Evolutionary conservation across 352 stramenopile species (phyloP).

Genomic region (Pythium myriotylum): DNA sequence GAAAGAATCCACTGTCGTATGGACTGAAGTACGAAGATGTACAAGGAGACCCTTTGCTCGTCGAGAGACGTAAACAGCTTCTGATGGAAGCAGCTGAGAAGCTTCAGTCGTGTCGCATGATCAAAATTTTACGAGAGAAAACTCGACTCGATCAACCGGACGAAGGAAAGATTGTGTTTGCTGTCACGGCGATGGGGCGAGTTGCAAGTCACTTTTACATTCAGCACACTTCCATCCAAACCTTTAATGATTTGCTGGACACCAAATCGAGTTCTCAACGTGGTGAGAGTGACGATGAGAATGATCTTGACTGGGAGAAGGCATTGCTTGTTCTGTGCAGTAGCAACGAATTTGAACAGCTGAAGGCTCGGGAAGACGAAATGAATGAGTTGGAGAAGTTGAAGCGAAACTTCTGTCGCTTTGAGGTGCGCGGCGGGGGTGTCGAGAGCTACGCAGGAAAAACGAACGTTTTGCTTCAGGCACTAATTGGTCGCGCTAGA

Average conservation of each 20-base stretch:
- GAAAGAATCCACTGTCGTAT: constrained; percentile 98
- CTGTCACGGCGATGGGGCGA: constrained; percentile 96
- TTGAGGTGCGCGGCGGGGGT: constrained; percentile 89
- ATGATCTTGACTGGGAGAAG: constrained; percentile 70
- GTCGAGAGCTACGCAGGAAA: constrained; percentile 95
- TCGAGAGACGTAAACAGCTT: constrained; percentile 62
- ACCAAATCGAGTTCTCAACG: constrained; percentile 39
- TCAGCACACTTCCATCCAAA: constrained; percentile 96
- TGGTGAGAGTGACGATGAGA: constrained; percentile 28
- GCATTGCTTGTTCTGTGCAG: constrained; percentile 73
- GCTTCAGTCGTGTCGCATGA: constrained; percentile 77
- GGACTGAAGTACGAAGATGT: constrained; percentile 94
- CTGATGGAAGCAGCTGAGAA: constrained; percentile 80
- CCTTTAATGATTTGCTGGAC: constrained; percentile 96
- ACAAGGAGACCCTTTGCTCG: constrained; percentile 89
- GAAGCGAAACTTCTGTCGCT: constrained; percentile 83
- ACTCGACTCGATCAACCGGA: constrained; percentile 21
- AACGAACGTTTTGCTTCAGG: constrained; percentile 96
- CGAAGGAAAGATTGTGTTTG: constrained; percentile 75
- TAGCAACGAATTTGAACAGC: constrained; percentile 95
- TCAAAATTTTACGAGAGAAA: constrained; percentile 78
- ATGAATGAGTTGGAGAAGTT: constrained; percentile 94
- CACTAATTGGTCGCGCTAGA: constrained; percentile 63
- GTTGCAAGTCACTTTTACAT: constrained; percentile 99
- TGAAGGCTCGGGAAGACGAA: constrained; percentile 96